Conservation (phyloP, 441 rosid genomes). For the Adansonia gregorii region DNA sequence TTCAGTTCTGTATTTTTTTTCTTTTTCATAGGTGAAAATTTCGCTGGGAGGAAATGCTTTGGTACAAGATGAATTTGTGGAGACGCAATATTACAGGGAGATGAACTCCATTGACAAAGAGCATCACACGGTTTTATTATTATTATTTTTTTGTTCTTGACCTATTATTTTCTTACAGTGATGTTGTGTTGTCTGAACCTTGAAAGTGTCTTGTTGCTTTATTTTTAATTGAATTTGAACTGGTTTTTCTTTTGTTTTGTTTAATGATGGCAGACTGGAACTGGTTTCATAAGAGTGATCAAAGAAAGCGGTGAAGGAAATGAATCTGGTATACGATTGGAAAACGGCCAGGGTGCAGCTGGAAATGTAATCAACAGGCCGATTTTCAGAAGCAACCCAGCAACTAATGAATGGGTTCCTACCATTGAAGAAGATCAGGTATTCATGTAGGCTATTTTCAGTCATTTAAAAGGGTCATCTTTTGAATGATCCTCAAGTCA, state of each 20-base stretch:
- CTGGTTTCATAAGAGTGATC: constrained; percentile 58
- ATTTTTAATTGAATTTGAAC: background rate
- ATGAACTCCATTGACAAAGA: constrained; percentile 62
- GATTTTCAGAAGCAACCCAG: constrained; percentile 59
- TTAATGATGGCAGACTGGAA: constrained; percentile 53
- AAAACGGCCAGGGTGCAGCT: constrained; percentile 26
- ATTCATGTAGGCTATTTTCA: background rate
- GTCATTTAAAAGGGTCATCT: constrained; percentile 12
- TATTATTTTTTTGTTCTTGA: background rate
- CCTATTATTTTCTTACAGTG: no score
- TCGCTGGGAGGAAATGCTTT: constrained; percentile 31
- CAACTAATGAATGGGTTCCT: constrained; percentile 73
- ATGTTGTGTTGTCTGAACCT: background rate
- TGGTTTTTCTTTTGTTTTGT: constrained; percentile 1
- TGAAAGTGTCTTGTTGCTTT: background rate
- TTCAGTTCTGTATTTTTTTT: background rate
- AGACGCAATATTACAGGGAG: constrained; percentile 61
- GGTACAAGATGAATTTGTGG: constrained; percentile 55
- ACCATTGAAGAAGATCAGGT: constrained; percentile 42
- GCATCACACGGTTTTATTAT: constrained; percentile 53
- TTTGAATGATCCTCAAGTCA: background rate
- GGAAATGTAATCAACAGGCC: constrained; percentile 12
- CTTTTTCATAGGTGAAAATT: constrained; percentile 34
- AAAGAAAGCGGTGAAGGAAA: constrained; percentile 43
- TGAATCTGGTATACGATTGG: constrained; percentile 35